Evolutionary conservation across 2,329 filamentous ascomycete genomes (phyloP).

Genomic region (Stachybotrys echinatus): DNA sequence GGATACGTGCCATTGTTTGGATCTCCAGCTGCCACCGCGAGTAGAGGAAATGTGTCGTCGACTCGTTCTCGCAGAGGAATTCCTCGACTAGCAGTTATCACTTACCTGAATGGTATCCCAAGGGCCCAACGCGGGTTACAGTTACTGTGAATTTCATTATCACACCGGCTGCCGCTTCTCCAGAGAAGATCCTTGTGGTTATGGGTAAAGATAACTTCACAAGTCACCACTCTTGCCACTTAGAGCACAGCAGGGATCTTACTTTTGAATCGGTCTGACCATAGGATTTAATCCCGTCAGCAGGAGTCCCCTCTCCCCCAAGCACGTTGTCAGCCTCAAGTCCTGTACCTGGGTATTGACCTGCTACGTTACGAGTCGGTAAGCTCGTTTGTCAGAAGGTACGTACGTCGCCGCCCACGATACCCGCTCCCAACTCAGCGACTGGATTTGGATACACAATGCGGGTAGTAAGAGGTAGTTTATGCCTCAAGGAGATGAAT

Average conservation of each 20-base stretch:
- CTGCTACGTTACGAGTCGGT: constrained; percentile 44
- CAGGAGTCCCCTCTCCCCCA: constrained; percentile 42
- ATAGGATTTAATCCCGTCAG: constrained; percentile 33
- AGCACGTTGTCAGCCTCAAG: constrained; percentile 47
- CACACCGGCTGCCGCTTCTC: constrained; percentile 9
- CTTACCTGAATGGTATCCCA: not conserved
- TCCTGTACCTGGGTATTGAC: constrained; percentile 39
- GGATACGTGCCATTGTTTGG: not conserved
- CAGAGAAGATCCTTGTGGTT: constrained; percentile 39
- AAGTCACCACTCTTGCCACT: constrained; percentile 47
- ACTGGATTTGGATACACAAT: too few relatives aligned
- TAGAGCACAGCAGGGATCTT: constrained; percentile 52
- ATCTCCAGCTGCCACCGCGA: not conserved
- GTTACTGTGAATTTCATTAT: not conserved
- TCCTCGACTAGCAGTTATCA: not conserved
- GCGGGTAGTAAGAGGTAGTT: constrained; percentile 32
- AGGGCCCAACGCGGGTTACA: not conserved
- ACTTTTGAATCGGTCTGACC: constrained; percentile 34
- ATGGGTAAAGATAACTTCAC: constrained; percentile 45
- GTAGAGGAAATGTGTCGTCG: not conserved
- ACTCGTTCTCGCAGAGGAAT: not conserved
- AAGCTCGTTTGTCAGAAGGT: constrained; percentile 13
- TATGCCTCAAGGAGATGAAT: constrained; percentile 9
- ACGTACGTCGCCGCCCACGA: not conserved
- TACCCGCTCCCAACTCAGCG: constrained; percentile 7